Base-by-base conservation (phyloP, 2,329 filamentous ascomycete genomes). In the Aspergillus tubingensis region DNA sequence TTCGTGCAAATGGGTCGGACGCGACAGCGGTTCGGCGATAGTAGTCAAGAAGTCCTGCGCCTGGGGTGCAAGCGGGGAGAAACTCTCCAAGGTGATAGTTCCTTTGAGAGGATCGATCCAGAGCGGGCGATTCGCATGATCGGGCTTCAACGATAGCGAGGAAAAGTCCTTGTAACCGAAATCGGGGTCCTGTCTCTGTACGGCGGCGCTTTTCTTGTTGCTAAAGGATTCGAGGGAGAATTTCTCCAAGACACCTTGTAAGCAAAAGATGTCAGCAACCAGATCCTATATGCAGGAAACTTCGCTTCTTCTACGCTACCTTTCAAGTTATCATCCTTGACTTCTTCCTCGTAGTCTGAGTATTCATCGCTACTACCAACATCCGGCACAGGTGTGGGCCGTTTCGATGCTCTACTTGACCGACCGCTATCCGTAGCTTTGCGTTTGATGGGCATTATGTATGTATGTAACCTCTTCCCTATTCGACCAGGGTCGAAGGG, bases 11-110 rank as follows among this genome's bases (percentile, higher is more conserved):
- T 92, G 94, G 5, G 88, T 90, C 60, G 95, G 94, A 61, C 94
- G 88, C 38, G 93, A 97, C 61, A 94, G 83, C 17, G 94, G 95
- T 79, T 99, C 94, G 64, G 94, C 91, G 68, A 99, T 94, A 50
- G 95, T 96, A 69, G 96, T 96, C 61, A 99, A 82, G 74, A 99
- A 96, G 74, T 96, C 92, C 73, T 96, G 92, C 0, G 92, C 94
- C 71, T 93, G 89, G 59, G 89, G 85, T 59, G 94, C 92, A 59
- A 95, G 82, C 2, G 93, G 91, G 55, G 91, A 94, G 80, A 97
- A 98, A 68, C 92, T 96, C 81, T 99, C 94, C 47, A 98, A 83
- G 30, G 96, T 95, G 72, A 98, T 95, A 65, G 89, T 88, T 38
- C 91, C 92, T 72, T 90, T 91, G 50, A 89, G 82, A 2, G 92